These are phyloP conservation scores for Noccaea bulbosa DNA, from an alignment of 345 rosid genomes.

Conservation along the genomic window DNA sequence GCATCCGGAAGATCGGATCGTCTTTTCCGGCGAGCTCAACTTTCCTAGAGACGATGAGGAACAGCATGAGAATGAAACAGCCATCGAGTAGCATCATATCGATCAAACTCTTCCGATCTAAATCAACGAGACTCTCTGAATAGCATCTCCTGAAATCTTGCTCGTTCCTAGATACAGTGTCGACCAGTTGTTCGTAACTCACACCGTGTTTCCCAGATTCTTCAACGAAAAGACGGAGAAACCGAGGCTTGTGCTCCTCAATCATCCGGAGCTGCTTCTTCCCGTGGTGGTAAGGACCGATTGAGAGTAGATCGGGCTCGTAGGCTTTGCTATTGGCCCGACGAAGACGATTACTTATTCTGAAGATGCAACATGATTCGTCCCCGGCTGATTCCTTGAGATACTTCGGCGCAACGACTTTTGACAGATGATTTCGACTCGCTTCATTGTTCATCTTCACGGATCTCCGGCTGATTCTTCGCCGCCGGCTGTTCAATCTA, in stretches of 20 bases:
- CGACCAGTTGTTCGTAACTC: constrained; percentile 11
- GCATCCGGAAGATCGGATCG: constrained; percentile 53
- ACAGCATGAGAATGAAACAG: constrained; percentile 58
- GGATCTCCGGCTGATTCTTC: no score
- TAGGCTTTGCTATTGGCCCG: constrained; percentile 42
- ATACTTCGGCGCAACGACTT: constrained; percentile 34
- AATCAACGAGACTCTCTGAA: constrained; percentile 29
- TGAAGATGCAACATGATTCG: constrained; percentile 47
- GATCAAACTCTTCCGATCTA: constrained; percentile 17
- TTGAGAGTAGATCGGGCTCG: constrained; percentile 49
- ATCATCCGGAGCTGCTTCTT: constrained; percentile 43
- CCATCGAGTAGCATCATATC: constrained; percentile 59
- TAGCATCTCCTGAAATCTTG: constrained; percentile 32
- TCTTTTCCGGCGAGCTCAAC: constrained; percentile 13
- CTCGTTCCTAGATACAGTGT: not conserved
- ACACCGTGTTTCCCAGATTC: constrained; percentile 13
- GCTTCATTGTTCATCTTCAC: no score
- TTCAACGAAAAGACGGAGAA: constrained; percentile 32
- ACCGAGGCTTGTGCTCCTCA: constrained; percentile 53
- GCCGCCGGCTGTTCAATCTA: no score
- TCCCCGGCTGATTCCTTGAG: constrained; percentile 45
- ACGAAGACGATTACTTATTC: constrained; percentile 46
- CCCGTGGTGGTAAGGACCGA: constrained; percentile 55
- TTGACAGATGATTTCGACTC: not conserved
- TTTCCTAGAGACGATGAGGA: constrained; percentile 48